These are phyloP conservation scores for Pseudofabraea citricarpa DNA, from an alignment of 2,329 filamentous ascomycete genomes.

Conservation along the genomic window DNA sequence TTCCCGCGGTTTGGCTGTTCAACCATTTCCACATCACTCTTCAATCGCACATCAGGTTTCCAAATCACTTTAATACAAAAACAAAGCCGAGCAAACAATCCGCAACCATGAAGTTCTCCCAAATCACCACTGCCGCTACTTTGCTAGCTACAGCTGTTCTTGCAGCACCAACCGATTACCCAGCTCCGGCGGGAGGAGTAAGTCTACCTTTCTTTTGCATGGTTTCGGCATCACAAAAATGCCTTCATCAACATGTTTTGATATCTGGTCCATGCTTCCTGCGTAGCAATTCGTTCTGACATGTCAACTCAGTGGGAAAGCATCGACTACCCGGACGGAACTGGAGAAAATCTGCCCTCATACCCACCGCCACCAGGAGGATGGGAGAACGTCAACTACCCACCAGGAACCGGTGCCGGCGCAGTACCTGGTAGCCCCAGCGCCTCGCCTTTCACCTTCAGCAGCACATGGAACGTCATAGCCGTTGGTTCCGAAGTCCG, in stretches of 20 bases:
- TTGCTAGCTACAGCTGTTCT: conserved; percentile 4
- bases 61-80: too few species aligned
- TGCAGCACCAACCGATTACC: conserved; percentile 8
- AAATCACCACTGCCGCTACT: conserved; percentile 1
- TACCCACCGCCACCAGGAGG: conserved; percentile 14
- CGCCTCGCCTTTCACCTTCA: conserved; percentile 31
- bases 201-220: too few species aligned
- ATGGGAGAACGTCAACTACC: conserved; percentile 13
- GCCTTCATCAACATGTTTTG: too few species aligned
- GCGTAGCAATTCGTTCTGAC: too few species aligned
- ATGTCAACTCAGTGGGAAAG: too few species aligned
- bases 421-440: background rate
- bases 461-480: conserved; percentile 38
- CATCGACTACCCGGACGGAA: conserved; percentile 10
- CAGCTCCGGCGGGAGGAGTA: conserved; percentile 8
- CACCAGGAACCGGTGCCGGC: conserved; percentile 5
- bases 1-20: too few species aligned
- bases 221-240: too few species aligned
- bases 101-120: conserved; percentile 9
- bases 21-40: too few species aligned
- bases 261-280: too few species aligned
- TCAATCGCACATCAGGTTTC: too few species aligned
- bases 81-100: too few species aligned
- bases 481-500: conserved; percentile 43
- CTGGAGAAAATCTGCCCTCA: conserved; percentile 8